These are phyloP conservation scores for Physcomitrium patens DNA, from an alignment of 225 moss, liverwort and hornwort genomes.

Conservation along the genomic window DNA sequence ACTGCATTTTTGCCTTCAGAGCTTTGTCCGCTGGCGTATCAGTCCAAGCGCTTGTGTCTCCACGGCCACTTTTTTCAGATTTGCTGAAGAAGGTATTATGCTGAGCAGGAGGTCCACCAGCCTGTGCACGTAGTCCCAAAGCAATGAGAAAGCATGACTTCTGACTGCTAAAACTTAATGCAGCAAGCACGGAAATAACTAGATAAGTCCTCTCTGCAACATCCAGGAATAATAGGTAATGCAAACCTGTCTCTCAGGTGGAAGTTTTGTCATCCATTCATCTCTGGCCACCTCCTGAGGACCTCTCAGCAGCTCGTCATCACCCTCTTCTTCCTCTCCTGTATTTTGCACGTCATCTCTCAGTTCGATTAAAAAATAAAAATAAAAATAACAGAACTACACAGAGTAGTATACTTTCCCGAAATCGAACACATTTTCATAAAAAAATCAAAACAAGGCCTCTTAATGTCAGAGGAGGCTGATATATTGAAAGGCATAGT, in stretches of 20 bases:
- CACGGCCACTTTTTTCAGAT: constrained; percentile 87
- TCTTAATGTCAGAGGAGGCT: not conserved
- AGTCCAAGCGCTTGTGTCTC: constrained; percentile 93
- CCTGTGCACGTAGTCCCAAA: constrained; percentile 39
- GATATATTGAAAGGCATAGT: not conserved
- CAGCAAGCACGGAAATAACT: not conserved
- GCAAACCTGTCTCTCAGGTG: constrained; percentile 87
- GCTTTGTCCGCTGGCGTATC: constrained; percentile 91
- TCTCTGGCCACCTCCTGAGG: constrained; percentile 73
- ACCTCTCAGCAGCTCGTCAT: constrained; percentile 69
- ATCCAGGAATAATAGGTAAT: not conserved
- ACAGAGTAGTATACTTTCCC: not conserved
- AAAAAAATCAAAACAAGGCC: not conserved
- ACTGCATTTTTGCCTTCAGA: constrained; percentile 95
- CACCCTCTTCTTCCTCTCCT: constrained; percentile 94
- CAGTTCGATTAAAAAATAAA: constrained; percentile 1
- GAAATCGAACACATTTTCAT: not conserved
- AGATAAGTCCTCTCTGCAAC: not conserved
- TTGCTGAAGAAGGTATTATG: constrained; percentile 92
- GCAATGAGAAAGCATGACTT: not conserved
- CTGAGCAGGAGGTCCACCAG: constrained; percentile 78
- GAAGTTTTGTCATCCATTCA: constrained; percentile 97
- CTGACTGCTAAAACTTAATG: not conserved
- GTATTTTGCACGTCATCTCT: constrained; percentile 24
- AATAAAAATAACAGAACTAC: constrained; percentile 1